Evolutionary conservation across 345 rosid species (phyloP), one percentile per base, ranked within the genome.

Genomic region (Corchorus olitorius): DNA sequence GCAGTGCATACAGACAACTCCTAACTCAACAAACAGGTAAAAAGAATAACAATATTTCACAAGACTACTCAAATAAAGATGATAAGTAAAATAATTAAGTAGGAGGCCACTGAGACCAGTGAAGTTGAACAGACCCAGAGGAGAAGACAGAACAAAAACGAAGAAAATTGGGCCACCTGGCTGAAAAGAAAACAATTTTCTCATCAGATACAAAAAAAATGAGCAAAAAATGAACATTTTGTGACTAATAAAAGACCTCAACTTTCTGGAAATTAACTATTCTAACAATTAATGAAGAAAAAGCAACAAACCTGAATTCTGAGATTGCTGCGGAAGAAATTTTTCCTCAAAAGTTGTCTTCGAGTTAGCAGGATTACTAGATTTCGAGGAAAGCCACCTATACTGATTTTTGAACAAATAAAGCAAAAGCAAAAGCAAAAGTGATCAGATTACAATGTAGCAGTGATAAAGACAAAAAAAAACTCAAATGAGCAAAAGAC

Each of bases 371-470:
- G 83, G 77, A 83, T 83, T 74, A 81, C 87, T 85, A 63, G 97
- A 88, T 87, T 92, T 93, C 76, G 97, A 89, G 75, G 99, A 96
- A 84, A 96, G 92, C 99, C 99, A 94, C 94, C 94, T 91, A 88
- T 96, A 96, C 99, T 96, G 97, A 83, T 82, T 85, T 78, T 81
- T 60, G 19, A 54, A 83, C 71, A 84, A 72, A 64, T 33, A 62
- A 85, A 76, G 75, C 65, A 83, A 67, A 53, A 77, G 7, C 27
- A 27, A 27, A 27, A 19, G 50, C 22, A 19, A 55, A 65, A 74
- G 65, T 45, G 76, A 72, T 68, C 55, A 62, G 61, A 73, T 65
- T 33, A 9, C 73, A 78, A 75, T 50, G 74, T 58, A 27, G 7
- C 4, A 17, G 43, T 43, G 17, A 70, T 46, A 54, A 33, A 33